These are phyloP conservation scores for Kuraishia capsulata DNA, from an alignment of 805 yeast genomes.

Conservation along the genomic window DNA sequence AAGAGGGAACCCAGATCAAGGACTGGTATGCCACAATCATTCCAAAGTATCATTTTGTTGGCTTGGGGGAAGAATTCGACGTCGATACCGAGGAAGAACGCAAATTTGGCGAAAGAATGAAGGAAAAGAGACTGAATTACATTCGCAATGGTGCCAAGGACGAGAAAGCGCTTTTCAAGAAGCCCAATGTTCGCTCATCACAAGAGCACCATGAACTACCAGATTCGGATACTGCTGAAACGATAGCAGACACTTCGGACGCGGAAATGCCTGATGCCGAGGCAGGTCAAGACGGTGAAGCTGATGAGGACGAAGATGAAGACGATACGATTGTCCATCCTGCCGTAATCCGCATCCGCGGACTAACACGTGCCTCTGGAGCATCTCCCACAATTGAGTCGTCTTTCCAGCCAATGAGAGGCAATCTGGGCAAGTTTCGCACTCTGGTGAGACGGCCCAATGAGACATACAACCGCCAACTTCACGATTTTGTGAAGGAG, in stretches of 20 bases:
- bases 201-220: neutral
- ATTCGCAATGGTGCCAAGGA: neutral
- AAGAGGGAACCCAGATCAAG: slow-evolving; percentile 1
- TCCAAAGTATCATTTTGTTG: slow-evolving; percentile 12
- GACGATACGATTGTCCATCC: neutral
- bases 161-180: neutral
- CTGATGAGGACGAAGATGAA: too few relatives aligned
- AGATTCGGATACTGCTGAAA: neutral
- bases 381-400: neutral
- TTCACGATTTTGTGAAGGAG: neutral
- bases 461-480: too few relatives aligned
- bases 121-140: slow-evolving; percentile 23
- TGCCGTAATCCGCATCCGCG: neutral
- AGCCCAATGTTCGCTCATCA: neutral
- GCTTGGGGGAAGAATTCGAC: slow-evolving; percentile 26
- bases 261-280: neutral
- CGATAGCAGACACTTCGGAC: neutral
- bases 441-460: too few relatives aligned
- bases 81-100: slow-evolving; percentile 39
- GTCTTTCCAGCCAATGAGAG: neutral
- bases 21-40: neutral
- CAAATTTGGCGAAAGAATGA: slow-evolving; percentile 40
- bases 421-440: neutral
- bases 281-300: neutral
- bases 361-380: neutral